Conservation (phyloP, 2,329 filamentous ascomycete genomes). For the Pseudocercospora macadamiae region DNA sequence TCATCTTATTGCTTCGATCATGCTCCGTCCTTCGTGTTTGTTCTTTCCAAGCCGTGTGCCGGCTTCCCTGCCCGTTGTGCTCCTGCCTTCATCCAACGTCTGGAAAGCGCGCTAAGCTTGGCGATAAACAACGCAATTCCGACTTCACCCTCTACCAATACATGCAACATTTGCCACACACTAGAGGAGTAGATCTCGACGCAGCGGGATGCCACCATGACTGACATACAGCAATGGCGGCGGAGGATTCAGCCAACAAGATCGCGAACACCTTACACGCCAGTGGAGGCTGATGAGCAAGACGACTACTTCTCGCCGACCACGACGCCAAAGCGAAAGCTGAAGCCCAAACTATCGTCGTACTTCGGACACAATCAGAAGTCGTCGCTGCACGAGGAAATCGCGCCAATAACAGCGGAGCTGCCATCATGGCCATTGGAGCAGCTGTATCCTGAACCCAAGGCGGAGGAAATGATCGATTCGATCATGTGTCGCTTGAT, state of each 20-base stretch:
- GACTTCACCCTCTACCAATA: background rate
- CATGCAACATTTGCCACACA: background rate
- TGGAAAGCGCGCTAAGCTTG: background rate
- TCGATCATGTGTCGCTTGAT: conserved; percentile 37
- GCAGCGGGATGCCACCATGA: conserved; percentile 26
- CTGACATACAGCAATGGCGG: conserved; percentile 42
- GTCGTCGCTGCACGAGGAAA: conserved; percentile 15
- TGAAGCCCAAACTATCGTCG: conserved; percentile 45
- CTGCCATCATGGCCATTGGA: conserved; percentile 34
- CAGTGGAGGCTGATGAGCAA: conserved; percentile 36
- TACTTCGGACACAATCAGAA: conserved; percentile 38
- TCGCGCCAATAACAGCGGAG: conserved; percentile 14
- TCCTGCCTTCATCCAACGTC: conserved; percentile 12
- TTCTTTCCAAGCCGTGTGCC: no score
- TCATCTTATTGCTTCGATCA: no score
- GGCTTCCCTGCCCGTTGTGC: background rate
- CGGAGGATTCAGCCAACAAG: conserved; percentile 39
- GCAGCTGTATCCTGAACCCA: conserved; percentile 32
- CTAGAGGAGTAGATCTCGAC: background rate
- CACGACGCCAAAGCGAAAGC: conserved; percentile 35
- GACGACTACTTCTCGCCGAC: conserved; percentile 34
- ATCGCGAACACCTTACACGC: conserved; percentile 32
- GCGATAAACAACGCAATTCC: background rate
- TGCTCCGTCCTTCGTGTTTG: no score
- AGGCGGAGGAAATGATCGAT: conserved; percentile 36